Evolutionary conservation across 371 early-diverging fungal species (phyloP).

Genomic region (Parasitella parasitica): DNA sequence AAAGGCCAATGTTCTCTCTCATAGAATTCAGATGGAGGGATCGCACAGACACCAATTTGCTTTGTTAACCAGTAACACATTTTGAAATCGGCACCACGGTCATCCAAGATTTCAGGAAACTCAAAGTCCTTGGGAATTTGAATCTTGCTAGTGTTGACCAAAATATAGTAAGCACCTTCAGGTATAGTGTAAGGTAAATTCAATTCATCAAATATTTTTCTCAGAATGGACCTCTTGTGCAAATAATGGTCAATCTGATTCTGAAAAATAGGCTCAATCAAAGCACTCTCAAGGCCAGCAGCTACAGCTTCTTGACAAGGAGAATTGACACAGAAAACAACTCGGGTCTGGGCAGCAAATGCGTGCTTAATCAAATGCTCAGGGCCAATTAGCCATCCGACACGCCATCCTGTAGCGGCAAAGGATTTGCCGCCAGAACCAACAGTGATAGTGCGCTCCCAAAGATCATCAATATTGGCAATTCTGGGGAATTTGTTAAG

Average conservation of each 20-base stretch:
- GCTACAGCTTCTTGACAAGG: constrained; percentile 93
- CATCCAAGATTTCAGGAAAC: constrained; percentile 63
- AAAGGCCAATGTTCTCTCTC: constrained; percentile 66
- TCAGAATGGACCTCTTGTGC: constrained; percentile 72
- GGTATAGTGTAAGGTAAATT: constrained; percentile 83
- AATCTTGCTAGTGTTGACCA: constrained; percentile 79
- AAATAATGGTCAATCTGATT: constrained; percentile 70
- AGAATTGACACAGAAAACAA: constrained; percentile 86
- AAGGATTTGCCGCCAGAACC: constrained; percentile 95
- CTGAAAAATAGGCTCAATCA: constrained; percentile 66
- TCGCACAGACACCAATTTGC: constrained; percentile 90
- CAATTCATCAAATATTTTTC: constrained; percentile 66
- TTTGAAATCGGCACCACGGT: constrained; percentile 75
- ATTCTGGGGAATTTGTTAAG: constrained; percentile 67
- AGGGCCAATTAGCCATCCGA: constrained; percentile 93
- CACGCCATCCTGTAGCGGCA: constrained; percentile 96
- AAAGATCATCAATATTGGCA: constrained; percentile 81
- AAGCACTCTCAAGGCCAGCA: constrained; percentile 69
- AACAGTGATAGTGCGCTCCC: constrained; percentile 91
- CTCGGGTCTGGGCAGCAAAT: constrained; percentile 87
- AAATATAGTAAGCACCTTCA: constrained; percentile 92
- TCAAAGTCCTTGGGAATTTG: constrained; percentile 64
- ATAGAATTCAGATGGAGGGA: constrained; percentile 93
- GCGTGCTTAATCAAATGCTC: constrained; percentile 71
- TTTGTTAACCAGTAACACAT: constrained; percentile 87